Evolutionary conservation across 768 basidiomycete species (phyloP), one percentile per base, ranked within the genome.

Genomic region (Dioszegia crocea): DNA sequence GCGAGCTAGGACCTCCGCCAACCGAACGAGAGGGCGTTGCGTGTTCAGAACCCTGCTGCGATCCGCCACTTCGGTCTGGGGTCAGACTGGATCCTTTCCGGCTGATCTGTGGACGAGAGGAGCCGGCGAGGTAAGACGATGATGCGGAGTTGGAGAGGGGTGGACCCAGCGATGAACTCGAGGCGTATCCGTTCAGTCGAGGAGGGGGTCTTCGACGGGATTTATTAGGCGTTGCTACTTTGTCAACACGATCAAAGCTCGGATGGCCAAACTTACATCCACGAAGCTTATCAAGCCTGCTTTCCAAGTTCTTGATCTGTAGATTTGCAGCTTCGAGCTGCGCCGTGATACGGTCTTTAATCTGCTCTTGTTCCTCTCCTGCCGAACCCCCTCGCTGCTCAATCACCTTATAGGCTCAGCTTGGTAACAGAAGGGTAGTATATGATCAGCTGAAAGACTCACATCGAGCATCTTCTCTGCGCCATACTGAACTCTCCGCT

Each of bases 401-500:
- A 27, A 74, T 67, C 14, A 76, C 74, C 68, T 75, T n/a, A 50
- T 12, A 19, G 24, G 10, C 6, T 57, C 45, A 55, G 44, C 46
- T 49, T 33, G 8, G 33, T 14, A 33, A 33, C 33, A 33, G 33
- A 6, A 41, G 17, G 23, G n/a, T n/a, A 21, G 23, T 17, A 17
- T 27, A 2, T 21, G 41, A 19, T 4, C 31, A 19, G 31, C 4
- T 21, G 11, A 14, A 6, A 19, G 70, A 30, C 81, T 78, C 78
- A 88, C 86, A 65, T 85, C 84, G 14, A 96, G 80, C 61, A 97
- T 82, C 65, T 88, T 91, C 80, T 93, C 90, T 0, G 92, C 92
- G 11, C 92, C 92, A 76, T 91, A 91, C 74, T 85, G 90, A 61
- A 96, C 90, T 55, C 87, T 82, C 61, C 84, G 84, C 78, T 92